Base-by-base conservation (phyloP, 768 basidiomycete species). In the Leccinum variicolor region DNA sequence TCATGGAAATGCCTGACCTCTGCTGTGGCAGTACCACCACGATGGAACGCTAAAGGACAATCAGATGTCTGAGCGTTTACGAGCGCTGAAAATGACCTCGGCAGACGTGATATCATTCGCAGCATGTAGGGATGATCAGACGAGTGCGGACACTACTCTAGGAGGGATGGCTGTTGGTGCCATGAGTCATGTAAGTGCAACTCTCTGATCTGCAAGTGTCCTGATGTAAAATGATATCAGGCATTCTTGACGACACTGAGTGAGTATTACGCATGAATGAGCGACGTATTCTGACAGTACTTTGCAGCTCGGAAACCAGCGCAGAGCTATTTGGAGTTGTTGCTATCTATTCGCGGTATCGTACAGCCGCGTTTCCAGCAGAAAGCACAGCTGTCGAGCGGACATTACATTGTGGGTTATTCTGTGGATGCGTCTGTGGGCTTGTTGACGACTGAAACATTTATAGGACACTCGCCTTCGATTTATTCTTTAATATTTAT, bases 31-130 rank as follows among this genome's bases (percentile, higher is more conserved):
- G 84, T 86, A 87, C 63, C 79, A 81, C n/a, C 75, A 83, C n/a
- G 76, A 79, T 60, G 84, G 84, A 5, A 76, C 79, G 47, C 65
- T 84, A 52, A 82, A 78, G 60, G 79, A 80, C 3, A 72, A 63
- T 26, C 76, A 79, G 1, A 65, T 83, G 33, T 68, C 71, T 39
- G 57, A 65, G 29, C 69, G 67, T 14, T 64, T 73, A 34, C 69
- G 67, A 56, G 58, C 55, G n/a, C 55, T 64, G 21, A 87, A 86
- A 66, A 76, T 78, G 11, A 84, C 85, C 6, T 69, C 80, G 0
- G 94, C 90, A 2, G 95, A 98, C 66, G 92, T 85, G n/a, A 86
- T 91, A 52, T 87, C 85, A 1, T 89, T 84, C 70, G 84, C 87
- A 17, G 87, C 82, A 21, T 89, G 89, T 64, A 77, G 82, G 53